Base-by-base conservation (phyloP, 129 eudicot species). In the Chrysanthemum seticuspe region DNA sequence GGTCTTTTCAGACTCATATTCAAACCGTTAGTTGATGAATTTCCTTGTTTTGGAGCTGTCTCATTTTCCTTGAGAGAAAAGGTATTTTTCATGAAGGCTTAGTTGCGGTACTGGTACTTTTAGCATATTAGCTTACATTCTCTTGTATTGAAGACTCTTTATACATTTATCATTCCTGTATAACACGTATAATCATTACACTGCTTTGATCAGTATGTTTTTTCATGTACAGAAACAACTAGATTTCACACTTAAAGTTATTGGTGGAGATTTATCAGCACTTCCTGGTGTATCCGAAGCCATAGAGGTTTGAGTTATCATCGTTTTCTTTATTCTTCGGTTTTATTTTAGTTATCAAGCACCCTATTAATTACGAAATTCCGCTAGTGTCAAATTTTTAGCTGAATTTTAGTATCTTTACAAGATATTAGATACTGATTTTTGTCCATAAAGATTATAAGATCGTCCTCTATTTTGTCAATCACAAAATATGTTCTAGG, bases 31-130 rank as follows among this genome's bases (percentile, higher is more conserved):
- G 99, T 90, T 54, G 84, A 81, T 5, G 99, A 94, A 73, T 78
- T 94, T 45, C 99, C 99, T 55, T 94, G 99, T 70, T 94, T 94
- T 72, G 99, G 99, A 58, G 99, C 97, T 59, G 78, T 94, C 58
- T 59, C 83, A 68, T 94, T 71, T 76, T 94, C 99, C 6, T 80
- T 94, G 77, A 85, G 91, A 86, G 87, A 94, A 77, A 94, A 94
- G 88, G 99, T 88, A 55, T 79, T 70, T 56, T 70, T 70, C 74
- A 15, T n/a, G 31, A 40, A 6, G 0, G 52, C 29, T 52, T 8
- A 54, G 50, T 70, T 34, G 74, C 44, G 2, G 44, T 34, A 34
- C 44, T 34, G 44, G 44, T 70, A 54, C 55, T 16, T 31, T 6
- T 52, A 70, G 16, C 56, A 6, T 10, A 51, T 1, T 31, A 40